Percentiles rank a stretch among this genome's conserved stretches.
phyloP scores from a whole-genome alignment of 2,329 filamentous ascomycete genomes.

The Phialemoniopsis sp. region DNA sequence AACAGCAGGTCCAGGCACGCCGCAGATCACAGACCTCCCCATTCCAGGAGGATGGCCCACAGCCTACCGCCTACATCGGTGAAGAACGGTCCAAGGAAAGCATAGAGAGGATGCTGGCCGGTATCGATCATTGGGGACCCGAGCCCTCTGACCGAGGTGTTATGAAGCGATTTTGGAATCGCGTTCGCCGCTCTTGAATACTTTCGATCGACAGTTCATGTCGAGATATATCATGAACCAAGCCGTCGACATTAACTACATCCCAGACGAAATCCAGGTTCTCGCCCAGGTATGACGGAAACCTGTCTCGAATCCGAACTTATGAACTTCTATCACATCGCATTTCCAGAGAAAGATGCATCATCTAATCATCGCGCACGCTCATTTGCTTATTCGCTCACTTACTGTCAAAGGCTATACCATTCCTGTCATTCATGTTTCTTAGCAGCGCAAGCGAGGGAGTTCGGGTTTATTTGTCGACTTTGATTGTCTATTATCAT shows the following conservation, averaged over 20 bases:
- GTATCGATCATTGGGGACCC: constrained; percentile 46
- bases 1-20: constrained; percentile 29
- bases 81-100: constrained; percentile 42
- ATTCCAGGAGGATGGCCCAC: constrained; percentile 22
- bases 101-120: constrained; percentile 48
- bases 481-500: no score
- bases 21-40: constrained; percentile 23
- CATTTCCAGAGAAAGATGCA: no score
- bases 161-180: constrained; percentile 63
- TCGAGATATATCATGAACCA: no score
- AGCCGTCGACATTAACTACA: no score
- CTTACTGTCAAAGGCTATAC: no score
- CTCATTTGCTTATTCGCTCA: no score
- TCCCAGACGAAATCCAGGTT: no score
- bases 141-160: constrained; percentile 46
- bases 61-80: constrained; percentile 22
- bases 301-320: not conserved
- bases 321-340: no score
- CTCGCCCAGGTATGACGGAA: constrained; percentile 1
- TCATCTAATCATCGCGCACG: no score
- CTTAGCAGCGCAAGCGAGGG: no score
- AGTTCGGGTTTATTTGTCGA: no score
- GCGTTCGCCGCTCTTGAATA: constrained; percentile 40
- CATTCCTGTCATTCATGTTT: no score
- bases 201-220: not conserved